Evolutionary conservation across 140 eudicot species (phyloP).

Genomic region (Senecio squalidus): DNA sequence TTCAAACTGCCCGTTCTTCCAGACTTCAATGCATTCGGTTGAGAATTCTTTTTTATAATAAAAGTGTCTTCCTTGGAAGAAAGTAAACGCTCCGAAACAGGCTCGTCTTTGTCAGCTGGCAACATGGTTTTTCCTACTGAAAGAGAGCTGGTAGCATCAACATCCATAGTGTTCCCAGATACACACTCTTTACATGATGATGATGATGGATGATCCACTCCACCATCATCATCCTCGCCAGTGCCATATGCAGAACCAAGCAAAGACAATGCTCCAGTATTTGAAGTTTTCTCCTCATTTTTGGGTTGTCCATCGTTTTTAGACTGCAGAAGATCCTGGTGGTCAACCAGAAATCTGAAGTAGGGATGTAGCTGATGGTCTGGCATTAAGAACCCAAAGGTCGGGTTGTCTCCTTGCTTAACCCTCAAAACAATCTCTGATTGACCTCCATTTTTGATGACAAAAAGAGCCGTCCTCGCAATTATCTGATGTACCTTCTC

Average conservation of each 20-base stretch:
- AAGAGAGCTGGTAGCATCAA: constrained; percentile 12
- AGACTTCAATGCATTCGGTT: constrained; percentile 32
- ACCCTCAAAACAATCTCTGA: constrained; percentile 92
- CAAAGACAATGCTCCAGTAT: constrained; percentile 74
- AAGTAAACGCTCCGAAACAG: constrained; percentile 28
- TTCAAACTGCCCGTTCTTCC: constrained; percentile 30
- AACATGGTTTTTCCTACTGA: constrained; percentile 23
- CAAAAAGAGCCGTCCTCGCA: constrained; percentile 92
- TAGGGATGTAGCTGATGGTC: constrained; percentile 87
- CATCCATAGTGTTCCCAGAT: constrained; percentile 21
- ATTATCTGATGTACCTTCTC: constrained; percentile 95
- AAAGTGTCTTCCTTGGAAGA: constrained; percentile 42
- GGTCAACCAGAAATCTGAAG: constrained; percentile 84
- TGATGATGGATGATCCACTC: constrained; percentile 31
- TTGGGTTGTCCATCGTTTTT: constrained; percentile 43
- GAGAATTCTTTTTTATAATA: constrained; percentile 35
- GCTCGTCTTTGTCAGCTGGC: constrained; percentile 32
- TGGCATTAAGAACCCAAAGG: constrained; percentile 98
- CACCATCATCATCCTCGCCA: constrained; percentile 90
- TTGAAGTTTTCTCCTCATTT: constrained; percentile 24
- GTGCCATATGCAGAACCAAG: constrained; percentile 96
- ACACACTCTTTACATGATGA: constrained; percentile 26
- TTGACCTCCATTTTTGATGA: constrained; percentile 94
- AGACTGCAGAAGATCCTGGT: constrained; percentile 56
- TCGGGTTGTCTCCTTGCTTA: constrained; percentile 96